These are phyloP conservation scores for Russula dissimulans DNA, from an alignment of 768 basidiomycete genomes.

Conservation along the genomic window DNA sequence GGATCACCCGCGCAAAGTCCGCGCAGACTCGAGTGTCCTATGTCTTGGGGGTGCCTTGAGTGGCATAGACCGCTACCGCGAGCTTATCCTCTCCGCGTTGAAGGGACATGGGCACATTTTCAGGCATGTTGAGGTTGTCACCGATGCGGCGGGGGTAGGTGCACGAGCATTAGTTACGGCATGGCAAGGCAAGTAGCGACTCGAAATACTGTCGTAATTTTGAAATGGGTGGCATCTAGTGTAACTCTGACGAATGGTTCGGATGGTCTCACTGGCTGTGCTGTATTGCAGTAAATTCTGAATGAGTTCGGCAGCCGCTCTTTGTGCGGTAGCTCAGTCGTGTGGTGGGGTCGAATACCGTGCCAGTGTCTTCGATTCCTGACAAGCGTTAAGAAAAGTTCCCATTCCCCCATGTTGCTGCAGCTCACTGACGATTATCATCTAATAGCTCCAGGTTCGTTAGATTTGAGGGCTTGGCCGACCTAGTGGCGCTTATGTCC, in stretches of 20 bases:
- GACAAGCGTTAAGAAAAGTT: neutral
- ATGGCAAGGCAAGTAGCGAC: slow-evolving; percentile 7
- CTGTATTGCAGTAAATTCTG: no score
- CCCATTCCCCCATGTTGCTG: neutral
- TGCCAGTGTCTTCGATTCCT: neutral
- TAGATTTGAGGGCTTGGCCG: neutral
- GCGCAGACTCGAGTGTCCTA: slow-evolving; percentile 48
- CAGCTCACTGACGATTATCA: neutral
- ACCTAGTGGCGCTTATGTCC: neutral
- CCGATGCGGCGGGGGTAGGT: slow-evolving; percentile 60
- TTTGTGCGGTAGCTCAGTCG: neutral
- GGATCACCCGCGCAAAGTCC: slow-evolving; percentile 26
- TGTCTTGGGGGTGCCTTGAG: slow-evolving; percentile 77
- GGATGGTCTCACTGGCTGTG: no score
- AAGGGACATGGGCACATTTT: slow-evolving; percentile 52
- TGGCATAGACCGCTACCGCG: slow-evolving; percentile 50
- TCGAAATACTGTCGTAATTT: neutral
- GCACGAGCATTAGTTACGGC: slow-evolving; percentile 44
- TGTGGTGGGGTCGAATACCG: neutral
- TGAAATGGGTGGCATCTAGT: no score
- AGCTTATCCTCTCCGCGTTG: slow-evolving; percentile 46
- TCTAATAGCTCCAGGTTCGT: no score
- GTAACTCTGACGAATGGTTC: no score
- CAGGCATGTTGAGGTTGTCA: slow-evolving; percentile 53
- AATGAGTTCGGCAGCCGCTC: neutral